Conservation (phyloP, 1,139 yeast species). For the Candida dubliniensis region DNA sequence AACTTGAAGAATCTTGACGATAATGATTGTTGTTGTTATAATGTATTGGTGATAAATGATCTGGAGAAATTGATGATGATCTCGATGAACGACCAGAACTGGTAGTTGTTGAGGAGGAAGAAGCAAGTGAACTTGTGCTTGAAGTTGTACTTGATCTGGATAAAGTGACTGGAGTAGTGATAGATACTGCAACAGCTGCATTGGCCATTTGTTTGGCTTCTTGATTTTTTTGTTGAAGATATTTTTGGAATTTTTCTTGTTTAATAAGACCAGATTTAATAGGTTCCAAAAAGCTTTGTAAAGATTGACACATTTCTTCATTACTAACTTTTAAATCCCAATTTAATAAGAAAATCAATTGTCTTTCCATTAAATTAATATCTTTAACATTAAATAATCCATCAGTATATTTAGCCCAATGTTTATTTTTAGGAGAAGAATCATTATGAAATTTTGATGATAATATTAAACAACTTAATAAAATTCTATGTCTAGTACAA, state of each 20-base stretch:
- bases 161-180: background rate
- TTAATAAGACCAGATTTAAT: constrained; percentile 57
- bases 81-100: background rate
- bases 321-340: constrained; percentile 66
- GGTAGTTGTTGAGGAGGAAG: background rate
- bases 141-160: background rate
- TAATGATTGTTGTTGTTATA: constrained; percentile 18
- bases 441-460: constrained; percentile 77
- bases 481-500: constrained; percentile 75
- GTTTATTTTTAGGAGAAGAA: constrained; percentile 71
- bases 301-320: constrained; percentile 50
- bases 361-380: constrained; percentile 79
- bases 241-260: constrained; percentile 37
- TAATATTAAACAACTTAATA: constrained; percentile 69
- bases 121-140: constrained; percentile 3
- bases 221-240: constrained; percentile 19
- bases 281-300: constrained; percentile 59
- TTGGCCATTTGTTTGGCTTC: constrained; percentile 10
- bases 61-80: constrained; percentile 8
- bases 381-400: constrained; percentile 67
- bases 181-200: background rate
- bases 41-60: background rate
- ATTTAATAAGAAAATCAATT: constrained; percentile 61
- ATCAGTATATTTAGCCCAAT: constrained; percentile 78
- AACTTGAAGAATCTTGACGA: constrained; percentile 31